These are phyloP conservation scores for Hygrophila difformis DNA, from an alignment of 257 asterid species.

Conservation along the genomic window DNA sequence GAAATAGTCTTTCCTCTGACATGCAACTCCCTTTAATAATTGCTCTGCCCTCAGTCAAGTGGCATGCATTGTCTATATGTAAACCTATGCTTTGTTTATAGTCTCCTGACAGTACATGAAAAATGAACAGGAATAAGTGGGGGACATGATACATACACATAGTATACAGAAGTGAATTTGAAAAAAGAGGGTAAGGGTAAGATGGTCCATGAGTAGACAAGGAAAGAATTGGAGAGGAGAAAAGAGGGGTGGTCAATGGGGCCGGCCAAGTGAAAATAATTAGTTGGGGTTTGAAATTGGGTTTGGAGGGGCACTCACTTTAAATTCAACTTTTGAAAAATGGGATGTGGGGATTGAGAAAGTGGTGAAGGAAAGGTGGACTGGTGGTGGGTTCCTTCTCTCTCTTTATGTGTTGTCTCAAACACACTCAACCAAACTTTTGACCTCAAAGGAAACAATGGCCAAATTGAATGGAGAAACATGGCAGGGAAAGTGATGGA, in stretches of 20 bases:
- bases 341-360: too few relatives aligned
- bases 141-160: too few relatives aligned
- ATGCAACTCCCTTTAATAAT: constrained; percentile 9
- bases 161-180: too few relatives aligned
- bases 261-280: too few relatives aligned
- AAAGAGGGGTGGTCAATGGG: too few relatives aligned
- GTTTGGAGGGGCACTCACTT: constrained; percentile 16
- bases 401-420: constrained; percentile 17
- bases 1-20: not conserved
- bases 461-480: constrained; percentile 17
- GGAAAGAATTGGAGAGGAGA: too few relatives aligned
- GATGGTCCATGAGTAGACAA: too few relatives aligned
- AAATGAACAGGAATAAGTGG: not conserved
- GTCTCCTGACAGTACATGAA: constrained; percentile 7
- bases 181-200: too few relatives aligned
- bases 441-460: constrained; percentile 15
- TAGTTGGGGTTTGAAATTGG: constrained; percentile 19
- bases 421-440: constrained; percentile 30
- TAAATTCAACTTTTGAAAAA: constrained; percentile 23
- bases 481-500: constrained; percentile 27
- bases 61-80: too few relatives aligned
- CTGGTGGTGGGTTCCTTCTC: constrained; percentile 10
- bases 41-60: constrained; percentile 3
- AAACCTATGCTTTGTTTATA: too few relatives aligned
- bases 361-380: constrained; percentile 11